phyloP scores from a whole-genome alignment of 208 protist genomes.

The Leishmania amazonensis region DNA sequence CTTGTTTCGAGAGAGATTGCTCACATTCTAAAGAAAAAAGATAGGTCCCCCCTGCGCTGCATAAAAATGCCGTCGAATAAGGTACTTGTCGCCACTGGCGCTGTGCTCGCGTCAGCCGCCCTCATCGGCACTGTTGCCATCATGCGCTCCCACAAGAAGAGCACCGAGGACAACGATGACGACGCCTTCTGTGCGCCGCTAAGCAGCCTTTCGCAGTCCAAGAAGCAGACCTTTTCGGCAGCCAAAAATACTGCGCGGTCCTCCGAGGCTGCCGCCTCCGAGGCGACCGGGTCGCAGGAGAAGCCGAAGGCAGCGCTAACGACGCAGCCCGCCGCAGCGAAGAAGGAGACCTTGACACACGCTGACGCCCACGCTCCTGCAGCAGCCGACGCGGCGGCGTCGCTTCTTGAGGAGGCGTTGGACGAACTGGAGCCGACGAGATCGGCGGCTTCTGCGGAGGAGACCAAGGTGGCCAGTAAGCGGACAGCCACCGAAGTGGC shows the following conservation, averaged over 20 bases:
- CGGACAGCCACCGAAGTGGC: neutral
- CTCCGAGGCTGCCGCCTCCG: neutral
- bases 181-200: conserved; percentile 28
- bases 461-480: conserved; percentile 2
- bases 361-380: neutral
- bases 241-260: neutral
- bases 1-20: neutral
- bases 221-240: conserved; percentile 12
- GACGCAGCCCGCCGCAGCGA: neutral
- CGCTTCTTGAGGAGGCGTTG: conserved; percentile 33
- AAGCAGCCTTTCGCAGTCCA: conserved; percentile 6
- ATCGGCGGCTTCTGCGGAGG: neutral
- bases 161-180: conserved; percentile 28
- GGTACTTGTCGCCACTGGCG: conserved; percentile 14
- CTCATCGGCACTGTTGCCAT: conserved; percentile 22
- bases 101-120: conserved; percentile 25
- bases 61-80: conserved; percentile 31
- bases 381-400: conserved; percentile 7
- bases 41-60: neutral
- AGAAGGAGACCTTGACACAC: neutral
- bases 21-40: neutral
- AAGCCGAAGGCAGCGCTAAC: neutral
- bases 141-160: conserved; percentile 10
- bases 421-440: conserved; percentile 22
- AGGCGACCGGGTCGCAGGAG: neutral